Evolutionary conservation across 257 asterid genomes (phyloP), one percentile per base, ranked within the genome.

Genomic region (Solanum boliviense): DNA sequence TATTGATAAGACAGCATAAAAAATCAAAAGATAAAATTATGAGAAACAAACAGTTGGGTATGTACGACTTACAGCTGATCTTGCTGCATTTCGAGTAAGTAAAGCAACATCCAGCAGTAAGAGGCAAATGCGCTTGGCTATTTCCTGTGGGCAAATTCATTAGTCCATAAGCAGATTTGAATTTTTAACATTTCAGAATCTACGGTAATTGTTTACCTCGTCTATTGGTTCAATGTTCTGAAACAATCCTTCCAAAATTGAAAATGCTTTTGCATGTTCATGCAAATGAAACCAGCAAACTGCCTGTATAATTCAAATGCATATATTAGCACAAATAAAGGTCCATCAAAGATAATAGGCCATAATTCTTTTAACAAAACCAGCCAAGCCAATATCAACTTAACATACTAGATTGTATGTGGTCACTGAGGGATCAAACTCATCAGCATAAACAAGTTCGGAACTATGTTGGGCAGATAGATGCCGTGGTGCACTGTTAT

Each of bases 281-380:
- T 95, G 99, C 89, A 94, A 98, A 92, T 93, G 95, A 91, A 93
- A 96, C 98, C 98, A 95, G 86, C 91, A 88, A 86, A 95, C 97
- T 65, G 99, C 99, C 99, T 96, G 95, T 73, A 23, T 8, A 74
- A 39, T 86, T 39, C 84, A 90, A 82, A 21, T 84, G 71, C 46
- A 83, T 86, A 89, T 31, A 83, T 86, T 87, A 44, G 74, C 52
- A 87, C 46, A 78, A 23, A 68, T 68, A 86, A 60, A 67, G 39
- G 84, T 82, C 41, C 32, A 46, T 52, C 16, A 72, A 70, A 73
- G 65, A 86, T 48, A 29, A 52, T 16, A 86, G 41, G 21, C 38
- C 21, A 31, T 56, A 38, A 38, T 5, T 31, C 39, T 83, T 62
- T 23, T 21, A 58, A 16, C 70, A 31, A 62, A 91, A 81, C 58